Conservation (phyloP, 2,329 filamentous ascomycete species). For the Diplodia intermedia region DNA sequence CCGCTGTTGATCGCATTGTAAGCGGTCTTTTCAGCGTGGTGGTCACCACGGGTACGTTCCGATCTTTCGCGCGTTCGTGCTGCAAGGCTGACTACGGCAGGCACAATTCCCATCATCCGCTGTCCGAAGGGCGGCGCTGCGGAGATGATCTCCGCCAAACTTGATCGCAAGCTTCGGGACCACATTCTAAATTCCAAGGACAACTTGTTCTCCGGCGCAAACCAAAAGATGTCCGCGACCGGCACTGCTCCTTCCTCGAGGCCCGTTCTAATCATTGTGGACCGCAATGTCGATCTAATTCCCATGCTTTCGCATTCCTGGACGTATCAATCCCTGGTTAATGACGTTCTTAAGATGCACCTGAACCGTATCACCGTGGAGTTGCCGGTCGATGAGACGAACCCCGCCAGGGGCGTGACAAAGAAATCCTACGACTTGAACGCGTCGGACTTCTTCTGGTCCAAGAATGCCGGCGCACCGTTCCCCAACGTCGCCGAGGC, state of each 20-base stretch:
- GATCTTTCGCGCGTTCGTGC: constrained; percentile 15
- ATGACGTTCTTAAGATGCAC: constrained; percentile 77
- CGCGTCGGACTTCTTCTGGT: constrained; percentile 95
- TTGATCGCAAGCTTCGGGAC: constrained; percentile 94
- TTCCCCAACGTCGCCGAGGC: constrained; percentile 97
- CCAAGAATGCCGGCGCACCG: constrained; percentile 85
- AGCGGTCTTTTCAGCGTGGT: constrained; percentile 97
- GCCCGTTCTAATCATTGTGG: constrained; percentile 90
- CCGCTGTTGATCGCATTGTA: constrained; percentile 87
- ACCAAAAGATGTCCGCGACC: constrained; percentile 64
- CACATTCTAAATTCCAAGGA: constrained; percentile 98
- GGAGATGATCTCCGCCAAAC: constrained; percentile 90
- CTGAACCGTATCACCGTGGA: constrained; percentile 95
- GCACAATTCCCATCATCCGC: constrained; percentile 91
- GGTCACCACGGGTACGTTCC: constrained; percentile 87
- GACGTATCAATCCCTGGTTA: constrained; percentile 86
- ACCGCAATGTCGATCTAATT: constrained; percentile 93
- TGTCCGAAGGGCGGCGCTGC: constrained; percentile 92
- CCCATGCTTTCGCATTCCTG: constrained; percentile 99
- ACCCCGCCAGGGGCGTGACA: constrained; percentile 74
- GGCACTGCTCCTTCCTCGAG: constrained; percentile 73
- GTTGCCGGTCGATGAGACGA: constrained; percentile 77
- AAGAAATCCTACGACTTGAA: constrained; percentile 92
- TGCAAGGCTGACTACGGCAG: constrained; percentile 51
- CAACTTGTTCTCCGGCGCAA: constrained; percentile 81